Evolutionary conservation across 2,329 filamentous ascomycete genomes (phyloP).

Genomic region (Myriosclerotinia scirpicola): DNA sequence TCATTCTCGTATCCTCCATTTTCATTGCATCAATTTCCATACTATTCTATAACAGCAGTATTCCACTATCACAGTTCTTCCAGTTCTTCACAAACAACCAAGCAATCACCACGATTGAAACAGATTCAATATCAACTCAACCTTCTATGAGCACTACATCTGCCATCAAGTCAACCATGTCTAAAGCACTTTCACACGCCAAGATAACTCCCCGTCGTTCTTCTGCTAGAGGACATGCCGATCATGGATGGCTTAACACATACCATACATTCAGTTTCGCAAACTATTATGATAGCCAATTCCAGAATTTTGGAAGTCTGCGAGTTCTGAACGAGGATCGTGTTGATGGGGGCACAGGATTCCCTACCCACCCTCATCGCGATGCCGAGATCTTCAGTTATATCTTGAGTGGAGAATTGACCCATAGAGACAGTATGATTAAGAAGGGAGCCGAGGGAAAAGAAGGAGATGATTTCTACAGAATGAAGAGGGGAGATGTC

Average conservation of each 20-base stretch:
- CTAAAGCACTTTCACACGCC: conserved; percentile 62
- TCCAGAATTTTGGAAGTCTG: conserved; percentile 63
- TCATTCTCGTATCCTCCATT: conserved; percentile 38
- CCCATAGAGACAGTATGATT: conserved; percentile 84
- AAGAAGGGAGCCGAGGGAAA: conserved; percentile 62
- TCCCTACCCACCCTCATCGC: conserved; percentile 80
- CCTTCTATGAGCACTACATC: conserved; percentile 38
- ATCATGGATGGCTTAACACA: conserved; percentile 85
- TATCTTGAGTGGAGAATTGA: conserved; percentile 80
- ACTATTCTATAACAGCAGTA: conserved; percentile 31
- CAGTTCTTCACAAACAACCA: conserved; percentile 28
- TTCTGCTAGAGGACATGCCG: conserved; percentile 67
- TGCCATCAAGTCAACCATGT: conserved; percentile 51
- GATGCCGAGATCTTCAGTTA: conserved; percentile 92
- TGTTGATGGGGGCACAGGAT: conserved; percentile 70
- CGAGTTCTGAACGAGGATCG: conserved; percentile 89
- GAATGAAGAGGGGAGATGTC: conserved; percentile 76
- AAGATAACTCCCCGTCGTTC: conserved; percentile 76
- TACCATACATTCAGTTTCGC: conserved; percentile 46
- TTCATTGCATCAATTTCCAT: conserved; percentile 40
- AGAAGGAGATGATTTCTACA: conserved; percentile 61
- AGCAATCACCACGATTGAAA: conserved; percentile 6
- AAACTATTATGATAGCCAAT: conserved; percentile 47
- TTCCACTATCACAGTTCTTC: conserved; percentile 34
- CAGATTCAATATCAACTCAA: conserved; percentile 21